Conservation (phyloP, 2,329 filamentous ascomycete genomes). For the Cryoendolithus antarcticus region DNA sequence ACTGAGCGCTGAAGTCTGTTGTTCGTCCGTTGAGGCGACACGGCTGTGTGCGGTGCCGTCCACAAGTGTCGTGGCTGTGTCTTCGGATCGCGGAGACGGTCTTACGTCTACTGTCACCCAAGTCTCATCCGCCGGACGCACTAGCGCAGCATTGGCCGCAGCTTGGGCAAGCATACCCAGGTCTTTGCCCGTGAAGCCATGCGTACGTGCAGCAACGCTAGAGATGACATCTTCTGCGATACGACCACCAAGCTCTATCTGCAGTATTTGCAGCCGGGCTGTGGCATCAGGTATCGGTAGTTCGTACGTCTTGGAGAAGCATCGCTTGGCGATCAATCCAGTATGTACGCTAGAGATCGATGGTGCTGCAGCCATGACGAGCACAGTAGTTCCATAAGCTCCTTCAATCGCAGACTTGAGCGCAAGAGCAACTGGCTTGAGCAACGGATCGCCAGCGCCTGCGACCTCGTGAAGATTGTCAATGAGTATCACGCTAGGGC, state of each 20-base stretch:
- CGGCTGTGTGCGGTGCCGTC: slow-evolving; percentile 3
- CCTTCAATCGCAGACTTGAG: slow-evolving; percentile 44
- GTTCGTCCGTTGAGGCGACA: neutral
- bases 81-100: neutral
- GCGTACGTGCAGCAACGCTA: slow-evolving; percentile 58
- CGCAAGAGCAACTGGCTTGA: slow-evolving; percentile 14
- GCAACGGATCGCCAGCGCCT: slow-evolving; percentile 40
- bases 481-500: slow-evolving; percentile 68
- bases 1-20: neutral
- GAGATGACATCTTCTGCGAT: slow-evolving; percentile 28
- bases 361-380: slow-evolving; percentile 65
- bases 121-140: slow-evolving; percentile 20
- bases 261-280: slow-evolving; percentile 42
- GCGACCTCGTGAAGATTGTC: slow-evolving; percentile 65
- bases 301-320: slow-evolving; percentile 56
- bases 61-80: slow-evolving; percentile 5
- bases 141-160: slow-evolving; percentile 32
- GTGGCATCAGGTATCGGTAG: slow-evolving; percentile 63
- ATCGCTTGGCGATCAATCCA: slow-evolving; percentile 47
- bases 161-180: slow-evolving; percentile 51
- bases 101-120: slow-evolving; percentile 7
- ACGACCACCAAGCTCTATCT: no score
- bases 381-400: slow-evolving; percentile 44
- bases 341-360: slow-evolving; percentile 61
- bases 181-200: slow-evolving; percentile 77